Evolutionary conservation across 495 filamentous ascomycete species (phyloP), one percentile per base, ranked within the genome.

Genomic region (Amphirosellinia nigrospora): DNA sequence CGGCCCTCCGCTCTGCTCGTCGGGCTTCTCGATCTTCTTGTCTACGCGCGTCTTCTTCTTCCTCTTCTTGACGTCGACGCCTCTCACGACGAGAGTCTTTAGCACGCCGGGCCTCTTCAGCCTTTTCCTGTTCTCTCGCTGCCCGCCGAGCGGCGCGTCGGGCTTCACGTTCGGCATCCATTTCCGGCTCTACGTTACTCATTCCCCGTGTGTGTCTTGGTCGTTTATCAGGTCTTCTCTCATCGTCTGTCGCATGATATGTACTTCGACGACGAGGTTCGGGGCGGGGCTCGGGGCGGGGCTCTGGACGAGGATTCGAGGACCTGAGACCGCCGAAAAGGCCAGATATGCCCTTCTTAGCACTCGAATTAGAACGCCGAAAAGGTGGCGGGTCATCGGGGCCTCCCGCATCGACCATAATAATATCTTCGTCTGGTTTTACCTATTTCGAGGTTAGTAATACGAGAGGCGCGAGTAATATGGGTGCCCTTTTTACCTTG

Each of bases 1-100:
- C 81, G 13, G 81, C 84, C 56, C 84, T 80, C 21, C 86, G 79
- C 66, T 86, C 86, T 9, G 84, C 82, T 23, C 84, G 81, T 34
- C 85, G 81, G 43, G 85, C 84, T 41, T 87, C 84, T 62, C 83
- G 84, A 39, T 87, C 86, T 62, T 84, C 82, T 58, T 82, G 81
- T 39, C 78, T 74, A 19, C 84, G 83, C 13, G 79, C 77, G 58
- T 88, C 83, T 10, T 79, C 81, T 16, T 82, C 80, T 30, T 86
- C 82, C 68, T 83, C 81, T 62, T 83, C 81, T 16, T 80, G 79
- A 64, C 73, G 79, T 63, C 74, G 76, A 41, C 81, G 82, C 32
- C 82, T 79, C 65, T 83, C 81, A 43, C 82, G 83, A 13, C 83
- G 80, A 15, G 79, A 79, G 48, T 83, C 82, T 32, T 82, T 83